Evolutionary conservation across 2,329 filamentous ascomycete species (phyloP), one percentile per base, ranked within the genome.

Genomic region (Phyllosticta capitalensis): DNA sequence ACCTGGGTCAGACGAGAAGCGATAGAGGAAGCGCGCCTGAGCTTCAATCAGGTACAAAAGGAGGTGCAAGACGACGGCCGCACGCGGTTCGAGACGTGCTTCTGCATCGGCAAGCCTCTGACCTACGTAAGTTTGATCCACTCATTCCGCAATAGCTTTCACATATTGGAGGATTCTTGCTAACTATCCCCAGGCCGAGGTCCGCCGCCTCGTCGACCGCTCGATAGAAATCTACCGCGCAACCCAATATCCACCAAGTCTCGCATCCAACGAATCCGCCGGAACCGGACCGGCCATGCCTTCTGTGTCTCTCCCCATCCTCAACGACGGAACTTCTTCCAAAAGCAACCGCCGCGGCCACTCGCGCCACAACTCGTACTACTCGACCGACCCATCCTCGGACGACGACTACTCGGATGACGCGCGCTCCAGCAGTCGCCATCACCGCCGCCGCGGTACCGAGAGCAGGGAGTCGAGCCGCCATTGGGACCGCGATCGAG

Each of bases 1-100:
- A 71, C 69, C 6, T 74, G 72, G 72, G 71, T 74, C 1, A 71
- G 69, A 58, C 69, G 68, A 45, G 69, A 73, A 59, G 72, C 72
- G 0, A 67, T 74, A n/a, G 56, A 65, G 55, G 71, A 74, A 62
- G 67, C 66, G 2, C 67, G 66, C 3, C 69, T 65, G 53, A 64
- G 64, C 9, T 68, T 66, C 52, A 69, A 66, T 2, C 67, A 67
- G 51, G 64, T 72, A 1, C 67, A 72, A 56, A 74, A 72, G 50
- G 71, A 72, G 49, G 60, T 63, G 3, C 63, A 61, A 17, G 68
- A 70, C 28, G 66, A 65, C 0, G 63, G 67, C n/a, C 65, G 68
- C 19, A 74, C 70, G 6, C 48, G 55, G 14, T 66, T 71, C 22
- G 71, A 73, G 54, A 68, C 68, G 0, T 71, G 67, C 63, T 74